These are phyloP conservation scores for Trichophyton benhamiae DNA, from an alignment of 2,329 filamentous ascomycete species.

Conservation along the genomic window DNA sequence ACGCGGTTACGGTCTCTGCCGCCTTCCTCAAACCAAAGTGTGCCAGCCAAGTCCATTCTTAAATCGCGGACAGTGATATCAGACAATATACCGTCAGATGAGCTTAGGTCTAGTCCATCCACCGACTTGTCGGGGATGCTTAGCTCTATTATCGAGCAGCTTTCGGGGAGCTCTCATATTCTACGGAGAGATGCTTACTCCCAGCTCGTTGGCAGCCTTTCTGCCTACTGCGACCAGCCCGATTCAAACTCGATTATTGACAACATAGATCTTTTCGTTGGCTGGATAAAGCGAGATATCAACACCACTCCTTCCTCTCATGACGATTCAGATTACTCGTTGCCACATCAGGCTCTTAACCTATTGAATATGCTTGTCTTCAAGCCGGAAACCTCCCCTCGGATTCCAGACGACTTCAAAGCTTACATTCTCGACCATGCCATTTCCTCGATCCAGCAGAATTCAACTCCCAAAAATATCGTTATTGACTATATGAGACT, in stretches of 20 bases:
- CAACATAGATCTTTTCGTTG: slow-evolving; percentile 64
- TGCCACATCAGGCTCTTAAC: slow-evolving; percentile 66
- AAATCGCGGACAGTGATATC: slow-evolving; percentile 47
- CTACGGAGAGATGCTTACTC: slow-evolving; percentile 76
- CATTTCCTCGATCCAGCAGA: slow-evolving; percentile 59
- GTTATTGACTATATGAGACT: slow-evolving; percentile 69
- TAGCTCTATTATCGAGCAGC: slow-evolving; percentile 68
- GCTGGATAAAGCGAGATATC: slow-evolving; percentile 76
- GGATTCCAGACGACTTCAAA: slow-evolving; percentile 66
- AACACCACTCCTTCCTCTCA: slow-evolving; percentile 47
- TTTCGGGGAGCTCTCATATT: slow-evolving; percentile 60
- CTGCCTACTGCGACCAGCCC: slow-evolving; percentile 70
- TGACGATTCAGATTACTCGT: slow-evolving; percentile 48
- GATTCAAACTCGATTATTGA: slow-evolving; percentile 58
- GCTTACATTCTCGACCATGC: slow-evolving; percentile 69
- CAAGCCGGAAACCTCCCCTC: slow-evolving; percentile 56
- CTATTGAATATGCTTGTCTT: slow-evolving; percentile 66
- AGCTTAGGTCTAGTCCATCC: slow-evolving; percentile 36
- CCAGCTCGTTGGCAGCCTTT: slow-evolving; percentile 61
- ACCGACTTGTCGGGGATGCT: slow-evolving; percentile 65
- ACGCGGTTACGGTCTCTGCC: slow-evolving; percentile 37
- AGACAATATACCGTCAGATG: slow-evolving; percentile 32
- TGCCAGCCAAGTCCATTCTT: slow-evolving; percentile 62
- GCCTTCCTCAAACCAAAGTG: slow-evolving; percentile 39
- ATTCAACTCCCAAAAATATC: slow-evolving; percentile 59